Base-by-base conservation (phyloP, 2,329 filamentous ascomycete genomes). In the Amauroascus niger region DNA sequence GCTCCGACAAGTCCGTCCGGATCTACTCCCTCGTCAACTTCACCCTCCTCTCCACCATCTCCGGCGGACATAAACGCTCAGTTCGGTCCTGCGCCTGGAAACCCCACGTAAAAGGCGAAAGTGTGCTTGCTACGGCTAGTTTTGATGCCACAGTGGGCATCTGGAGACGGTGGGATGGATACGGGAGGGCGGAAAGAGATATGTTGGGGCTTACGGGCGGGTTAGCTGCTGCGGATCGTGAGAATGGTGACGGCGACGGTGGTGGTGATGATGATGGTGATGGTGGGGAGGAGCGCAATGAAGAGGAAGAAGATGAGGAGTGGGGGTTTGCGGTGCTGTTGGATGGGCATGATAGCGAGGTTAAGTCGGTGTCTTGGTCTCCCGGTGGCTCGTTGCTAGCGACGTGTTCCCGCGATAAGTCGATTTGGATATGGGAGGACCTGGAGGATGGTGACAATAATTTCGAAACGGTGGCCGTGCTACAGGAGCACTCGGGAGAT, bases 371-470 rank as follows among this genome's bases (percentile, higher is more conserved):
- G 11, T 80, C 86, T 18, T 75, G 73, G 70, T 71, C 70, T 0
- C 63, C 72, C 2, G 70, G 75, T 86, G 96, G 75, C 76, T 91
- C 58, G 77, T 80, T 88, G 62, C 78, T 98, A 3, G 93, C 93
- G 5, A 96, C 90, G 0, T 96, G 90, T 70, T 87, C 83, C 51
- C 80, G 93, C 47, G 93, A 98, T 68, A 97, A 97, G 74, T 86
- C 82, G 14, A 88, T 97, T 16, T 98, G 93, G 93, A 88, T 98
- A 62, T 98, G 93, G 93, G 93, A 98, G 71, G 93, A 97, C 67
- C 80, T 96, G 52, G 72, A 74, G 53, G 84, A 87, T 60, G 86
- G 84, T 14, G 90, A 95, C 53, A 91, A 95, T 67, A 93, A 97
- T 67, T 97, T 90, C 75, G 93, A 98, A 76, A 97, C 93, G 1